Evolutionary conservation across 371 early-diverging fungal genomes (phyloP).

Genomic region (Capniomyces stellatus): DNA sequence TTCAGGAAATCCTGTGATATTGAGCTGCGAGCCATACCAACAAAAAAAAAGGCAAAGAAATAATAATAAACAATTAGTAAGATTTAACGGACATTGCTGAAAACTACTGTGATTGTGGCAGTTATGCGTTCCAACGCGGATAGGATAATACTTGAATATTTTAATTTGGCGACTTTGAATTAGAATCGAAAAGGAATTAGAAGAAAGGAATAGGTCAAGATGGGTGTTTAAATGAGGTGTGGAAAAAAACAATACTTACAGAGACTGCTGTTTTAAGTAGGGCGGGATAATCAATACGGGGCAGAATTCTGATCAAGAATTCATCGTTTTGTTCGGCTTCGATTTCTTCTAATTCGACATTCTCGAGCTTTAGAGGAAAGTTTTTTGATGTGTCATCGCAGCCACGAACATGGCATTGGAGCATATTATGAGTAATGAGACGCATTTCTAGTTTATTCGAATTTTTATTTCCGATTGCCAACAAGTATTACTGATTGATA

Average conservation of each 20-base stretch:
- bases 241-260: conserved; percentile 27
- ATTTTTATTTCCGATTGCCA: too few relatives aligned
- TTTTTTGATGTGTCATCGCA: conserved; percentile 57
- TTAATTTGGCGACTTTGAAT: too few relatives aligned
- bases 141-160: too few relatives aligned
- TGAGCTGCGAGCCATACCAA: conserved; percentile 16
- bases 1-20: conserved; percentile 19
- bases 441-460: too few relatives aligned
- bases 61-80: too few relatives aligned
- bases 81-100: too few relatives aligned
- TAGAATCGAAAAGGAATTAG: too few relatives aligned
- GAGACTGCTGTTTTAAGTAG: conserved; percentile 48
- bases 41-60: too few relatives aligned
- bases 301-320: conserved; percentile 64
- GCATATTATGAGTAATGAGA: conserved; percentile 94
- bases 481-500: too few relatives aligned
- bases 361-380: conserved; percentile 74
- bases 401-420: conserved; percentile 91
- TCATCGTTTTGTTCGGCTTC: conserved; percentile 74
- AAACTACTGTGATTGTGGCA: too few relatives aligned
- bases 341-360: conserved; percentile 60
- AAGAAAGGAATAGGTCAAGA: too few relatives aligned
- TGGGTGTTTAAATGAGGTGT: background rate
- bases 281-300: conserved; percentile 73
- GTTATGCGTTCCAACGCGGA: too few relatives aligned